Evolutionary conservation across 2,329 filamentous ascomycete species (phyloP).

Genomic region (Xylaria sp.): DNA sequence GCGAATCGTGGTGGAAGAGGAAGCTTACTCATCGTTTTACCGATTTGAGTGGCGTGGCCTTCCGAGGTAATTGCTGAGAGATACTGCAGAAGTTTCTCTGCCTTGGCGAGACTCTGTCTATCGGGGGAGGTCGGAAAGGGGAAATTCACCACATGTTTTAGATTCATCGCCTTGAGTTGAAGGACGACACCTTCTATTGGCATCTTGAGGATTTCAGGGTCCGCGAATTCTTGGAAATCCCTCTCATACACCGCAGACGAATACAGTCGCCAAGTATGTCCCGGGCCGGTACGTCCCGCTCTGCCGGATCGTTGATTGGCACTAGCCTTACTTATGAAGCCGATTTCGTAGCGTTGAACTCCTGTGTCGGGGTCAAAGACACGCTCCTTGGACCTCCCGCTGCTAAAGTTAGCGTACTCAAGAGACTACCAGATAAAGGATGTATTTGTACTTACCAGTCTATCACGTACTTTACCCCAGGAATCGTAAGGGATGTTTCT

Average conservation of each 20-base stretch:
- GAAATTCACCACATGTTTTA: conserved; percentile 91
- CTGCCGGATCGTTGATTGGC: conserved; percentile 91
- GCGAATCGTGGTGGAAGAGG: conserved; percentile 91
- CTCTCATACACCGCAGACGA: conserved; percentile 93
- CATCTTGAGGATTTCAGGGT: conserved; percentile 89
- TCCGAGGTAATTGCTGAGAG: conserved; percentile 79
- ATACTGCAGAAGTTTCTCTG: conserved; percentile 87
- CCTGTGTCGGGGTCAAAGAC: conserved; percentile 88
- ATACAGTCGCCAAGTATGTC: conserved; percentile 94
- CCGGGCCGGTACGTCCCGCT: conserved; percentile 93
- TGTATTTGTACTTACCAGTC: conserved; percentile 38
- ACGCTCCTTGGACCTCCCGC: conserved; percentile 90
- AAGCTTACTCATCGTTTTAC: conserved; percentile 85
- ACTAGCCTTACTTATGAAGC: conserved; percentile 98
- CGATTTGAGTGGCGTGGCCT: conserved; percentile 81
- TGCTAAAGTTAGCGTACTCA: conserved; percentile 27
- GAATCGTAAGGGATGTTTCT: conserved; percentile 94
- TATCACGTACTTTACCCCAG: conserved; percentile 94
- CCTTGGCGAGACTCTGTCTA: conserved; percentile 77
- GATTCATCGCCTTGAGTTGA: conserved; percentile 93
- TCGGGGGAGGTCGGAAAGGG: conserved; percentile 94
- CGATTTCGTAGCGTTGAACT: conserved; percentile 93
- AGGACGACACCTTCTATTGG: conserved; percentile 93
- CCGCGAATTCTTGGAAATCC: conserved; percentile 85
- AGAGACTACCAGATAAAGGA: background rate